Evolutionary conservation across 257 asterid genomes (phyloP).

Genomic region (Petrea volubilis): DNA sequence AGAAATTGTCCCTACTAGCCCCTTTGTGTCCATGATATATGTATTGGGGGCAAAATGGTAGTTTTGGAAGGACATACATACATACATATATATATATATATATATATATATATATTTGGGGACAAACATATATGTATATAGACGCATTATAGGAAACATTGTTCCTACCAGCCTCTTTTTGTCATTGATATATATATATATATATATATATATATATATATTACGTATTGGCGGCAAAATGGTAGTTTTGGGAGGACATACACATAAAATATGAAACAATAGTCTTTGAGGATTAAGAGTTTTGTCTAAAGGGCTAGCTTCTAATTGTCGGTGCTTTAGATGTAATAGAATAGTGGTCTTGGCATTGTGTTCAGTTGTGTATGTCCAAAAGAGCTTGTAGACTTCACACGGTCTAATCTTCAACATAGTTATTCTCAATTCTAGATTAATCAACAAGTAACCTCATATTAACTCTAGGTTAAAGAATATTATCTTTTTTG

Average conservation of each 20-base stretch:
- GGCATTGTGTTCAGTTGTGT: background rate
- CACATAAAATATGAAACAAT: background rate
- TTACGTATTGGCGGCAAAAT: no score
- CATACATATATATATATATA: no score
- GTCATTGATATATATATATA: no score
- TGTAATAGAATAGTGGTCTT: slow-evolving; percentile 10
- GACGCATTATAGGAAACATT: no score
- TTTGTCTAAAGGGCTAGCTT: background rate
- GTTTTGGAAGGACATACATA: background rate
- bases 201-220: no score
- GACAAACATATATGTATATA: no score
- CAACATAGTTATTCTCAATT: slow-evolving; percentile 30
- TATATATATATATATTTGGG: no score
- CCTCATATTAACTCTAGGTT: background rate
- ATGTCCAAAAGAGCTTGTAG: slow-evolving; percentile 16
- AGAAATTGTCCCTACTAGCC: no score
- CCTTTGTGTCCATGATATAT: no score
- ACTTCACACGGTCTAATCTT: slow-evolving; percentile 25
- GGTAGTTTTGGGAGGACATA: background rate
- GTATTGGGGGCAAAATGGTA: background rate
- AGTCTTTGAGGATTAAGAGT: background rate
- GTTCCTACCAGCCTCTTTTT: no score
- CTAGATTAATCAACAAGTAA: background rate
- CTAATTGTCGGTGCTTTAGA: background rate
- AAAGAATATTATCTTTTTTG: background rate